These are phyloP conservation scores for Lasiodiplodia hormozganensis DNA, from an alignment of 2,329 filamentous ascomycete species.

Conservation along the genomic window DNA sequence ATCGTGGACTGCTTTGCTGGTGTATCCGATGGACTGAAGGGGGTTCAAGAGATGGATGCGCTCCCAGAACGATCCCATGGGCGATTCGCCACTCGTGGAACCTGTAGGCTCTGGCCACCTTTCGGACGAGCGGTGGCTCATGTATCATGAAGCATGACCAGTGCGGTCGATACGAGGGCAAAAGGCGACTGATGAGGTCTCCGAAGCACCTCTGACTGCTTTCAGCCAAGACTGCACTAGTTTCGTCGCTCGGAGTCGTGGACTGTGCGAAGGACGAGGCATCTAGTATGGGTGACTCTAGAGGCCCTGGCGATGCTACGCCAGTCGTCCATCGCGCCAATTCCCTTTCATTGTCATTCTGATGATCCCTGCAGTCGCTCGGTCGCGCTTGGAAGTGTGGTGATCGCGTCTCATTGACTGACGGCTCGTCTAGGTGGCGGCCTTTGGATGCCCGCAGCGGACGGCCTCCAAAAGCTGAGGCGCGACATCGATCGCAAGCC, in stretches of 20 bases:
- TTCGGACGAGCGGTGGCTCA: not conserved
- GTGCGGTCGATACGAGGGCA: not conserved
- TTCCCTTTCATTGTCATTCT: not conserved
- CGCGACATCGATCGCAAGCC: slow-evolving; percentile 78
- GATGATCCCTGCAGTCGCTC: not conserved
- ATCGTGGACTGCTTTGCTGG: not conserved
- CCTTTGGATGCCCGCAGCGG: slow-evolving; percentile 78
- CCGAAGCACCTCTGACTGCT: not conserved
- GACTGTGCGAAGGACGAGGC: not conserved
- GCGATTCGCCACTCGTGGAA: not conserved
- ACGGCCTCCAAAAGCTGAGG: slow-evolving; percentile 71
- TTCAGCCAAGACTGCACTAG: not conserved
- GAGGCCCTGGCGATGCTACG: not conserved
- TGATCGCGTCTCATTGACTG: slow-evolving; percentile 23
- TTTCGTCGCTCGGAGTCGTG: not conserved
- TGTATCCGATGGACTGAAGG: not conserved
- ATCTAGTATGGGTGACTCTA: not conserved
- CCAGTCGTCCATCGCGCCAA: slow-evolving; percentile 4
- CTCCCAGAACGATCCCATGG: not conserved
- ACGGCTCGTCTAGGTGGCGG: slow-evolving; percentile 67
- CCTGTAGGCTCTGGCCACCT: not conserved
- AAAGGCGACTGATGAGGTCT: not conserved
- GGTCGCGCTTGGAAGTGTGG: not conserved
- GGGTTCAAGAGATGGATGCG: not conserved
- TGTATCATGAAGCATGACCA: not conserved